Base-by-base conservation (phyloP, 2,329 filamentous ascomycete species). In the Nannizzia gypsea region DNA sequence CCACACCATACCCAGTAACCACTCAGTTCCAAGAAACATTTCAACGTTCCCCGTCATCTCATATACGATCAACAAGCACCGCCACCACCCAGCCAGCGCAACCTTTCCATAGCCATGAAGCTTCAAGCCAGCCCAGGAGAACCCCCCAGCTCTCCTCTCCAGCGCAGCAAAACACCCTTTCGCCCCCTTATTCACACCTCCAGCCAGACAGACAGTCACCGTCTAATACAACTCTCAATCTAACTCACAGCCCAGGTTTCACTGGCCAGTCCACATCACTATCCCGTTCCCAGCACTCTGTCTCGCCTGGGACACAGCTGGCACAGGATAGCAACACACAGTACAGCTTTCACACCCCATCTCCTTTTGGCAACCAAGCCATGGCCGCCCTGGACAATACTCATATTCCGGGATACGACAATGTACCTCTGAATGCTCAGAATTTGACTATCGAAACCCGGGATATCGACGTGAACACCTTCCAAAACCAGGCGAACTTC, bases 161-260 rank as follows among this genome's bases (percentile, higher is more conserved):
- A 80, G 96, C 9, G 77, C 83, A 0, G 78, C 80, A 6, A 81
- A 86, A 8, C 80, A 83, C 31, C 80, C 99, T 26, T 86, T 86
- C 63, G 85, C 89, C 34, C 87, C 90, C 0, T 85, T 99, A 78
- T 80, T 95, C 61, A 92, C 86, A 1, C 97, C 97, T 72, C 91
- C 90, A 6, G 86, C 89, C 38, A 92, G 99, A 71, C 81, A 99
- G 1, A 80, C 96, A 55, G 88, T 90, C 1, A 83, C 99, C 1
- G 81, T 97, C 5, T 92, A 56, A 40, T 22, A 26, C 54, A 24
- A 63, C 55, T 6, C 9, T 52, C 20, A 40, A 24, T 17, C 8
- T 34, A 54, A 34, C 50, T 13, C 50, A 31, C 15, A 56, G 54
- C 6, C 54, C 54, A 6, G 17, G 26, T 22, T 54, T 36, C 31